Evolutionary conservation across 1,284 basidiomycete species (phyloP).

Genomic region (Ustilago trichophora): DNA sequence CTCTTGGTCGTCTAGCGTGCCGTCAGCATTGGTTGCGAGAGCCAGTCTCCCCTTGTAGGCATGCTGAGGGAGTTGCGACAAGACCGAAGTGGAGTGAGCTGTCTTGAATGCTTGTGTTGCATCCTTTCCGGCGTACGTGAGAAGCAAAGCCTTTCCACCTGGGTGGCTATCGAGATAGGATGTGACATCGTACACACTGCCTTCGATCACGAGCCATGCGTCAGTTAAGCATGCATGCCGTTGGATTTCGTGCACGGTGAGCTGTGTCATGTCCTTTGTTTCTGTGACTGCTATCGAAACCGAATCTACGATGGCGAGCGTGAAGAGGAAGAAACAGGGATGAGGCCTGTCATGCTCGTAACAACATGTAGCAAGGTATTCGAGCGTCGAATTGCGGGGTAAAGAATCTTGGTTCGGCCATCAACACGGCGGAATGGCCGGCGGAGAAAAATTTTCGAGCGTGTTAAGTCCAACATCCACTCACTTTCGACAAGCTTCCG

Average conservation of each 20-base stretch:
- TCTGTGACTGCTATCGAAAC: too few species aligned
- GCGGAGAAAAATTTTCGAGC: too few species aligned
- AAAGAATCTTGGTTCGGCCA: too few species aligned
- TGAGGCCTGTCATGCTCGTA: too few species aligned
- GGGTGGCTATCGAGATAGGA: conserved; percentile 81
- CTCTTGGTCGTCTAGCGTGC: neutral
- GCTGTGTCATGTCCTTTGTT: neutral
- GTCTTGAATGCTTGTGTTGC: conserved; percentile 77
- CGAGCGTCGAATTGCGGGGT: too few species aligned
- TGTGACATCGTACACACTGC: conserved; percentile 70
- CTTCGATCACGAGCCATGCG: conserved; percentile 57
- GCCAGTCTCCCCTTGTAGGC: conserved; percentile 1
- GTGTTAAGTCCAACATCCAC: too few species aligned
- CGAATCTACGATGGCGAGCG: too few species aligned
- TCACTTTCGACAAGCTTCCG: too few species aligned
- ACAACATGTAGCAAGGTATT: too few species aligned
- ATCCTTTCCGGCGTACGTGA: conserved; percentile 81
- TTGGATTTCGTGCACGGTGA: conserved; percentile 1
- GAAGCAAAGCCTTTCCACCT: conserved; percentile 78
- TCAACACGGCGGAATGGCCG: too few species aligned
- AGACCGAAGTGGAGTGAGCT: conserved; percentile 1
- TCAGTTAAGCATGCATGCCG: neutral
- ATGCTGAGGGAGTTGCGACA: conserved; percentile 1
- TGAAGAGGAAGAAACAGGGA: too few species aligned
- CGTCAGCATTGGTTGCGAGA: neutral